A percentile compares a stretch with the other conserved stretches of the same genome.
Conservation (phyloP, 495 filamentous ascomycete genomes). For the Ascodesmis nigricans region DNA sequence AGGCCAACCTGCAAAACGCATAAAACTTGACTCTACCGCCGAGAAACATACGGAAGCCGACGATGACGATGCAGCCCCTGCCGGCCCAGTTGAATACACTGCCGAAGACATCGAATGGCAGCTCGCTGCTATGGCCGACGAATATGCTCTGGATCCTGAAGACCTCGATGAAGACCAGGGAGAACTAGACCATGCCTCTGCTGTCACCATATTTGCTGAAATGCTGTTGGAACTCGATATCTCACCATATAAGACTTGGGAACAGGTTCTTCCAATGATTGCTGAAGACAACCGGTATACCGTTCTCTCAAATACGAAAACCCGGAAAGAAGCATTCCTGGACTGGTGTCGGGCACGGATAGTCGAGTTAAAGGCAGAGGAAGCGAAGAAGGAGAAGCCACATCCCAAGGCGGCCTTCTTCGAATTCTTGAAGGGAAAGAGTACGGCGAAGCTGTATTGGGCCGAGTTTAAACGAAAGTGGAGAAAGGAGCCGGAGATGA, state of each 20-base stretch:
- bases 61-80: conserved; percentile 26
- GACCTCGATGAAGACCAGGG: conserved; percentile 39
- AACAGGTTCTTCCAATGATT: conserved; percentile 62
- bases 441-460: conserved; percentile 86
- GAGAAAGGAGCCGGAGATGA: conserved; percentile 61
- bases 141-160: conserved; percentile 44
- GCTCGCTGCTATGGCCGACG: conserved; percentile 62
- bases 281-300: conserved; percentile 74
- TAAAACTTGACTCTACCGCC: no score
- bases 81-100: conserved; percentile 60
- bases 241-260: conserved; percentile 83
- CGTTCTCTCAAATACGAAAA: conserved; percentile 54
- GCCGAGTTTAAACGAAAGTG: conserved; percentile 85
- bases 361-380: conserved; percentile 42
- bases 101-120: conserved; percentile 93
- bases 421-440: conserved; percentile 55
- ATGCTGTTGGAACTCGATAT: conserved; percentile 61
- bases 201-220: conserved; percentile 25
- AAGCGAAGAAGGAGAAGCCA: conserved; percentile 54
- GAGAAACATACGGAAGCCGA: no score
- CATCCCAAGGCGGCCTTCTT: conserved; percentile 74
- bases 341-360: conserved; percentile 61
- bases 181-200: background rate
- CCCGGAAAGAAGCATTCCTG: conserved; percentile 57
- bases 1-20: no score